Evolutionary conservation across 345 rosid species (phyloP), one percentile per base, ranked within the genome.

Genomic region (Triadica sebifera): DNA sequence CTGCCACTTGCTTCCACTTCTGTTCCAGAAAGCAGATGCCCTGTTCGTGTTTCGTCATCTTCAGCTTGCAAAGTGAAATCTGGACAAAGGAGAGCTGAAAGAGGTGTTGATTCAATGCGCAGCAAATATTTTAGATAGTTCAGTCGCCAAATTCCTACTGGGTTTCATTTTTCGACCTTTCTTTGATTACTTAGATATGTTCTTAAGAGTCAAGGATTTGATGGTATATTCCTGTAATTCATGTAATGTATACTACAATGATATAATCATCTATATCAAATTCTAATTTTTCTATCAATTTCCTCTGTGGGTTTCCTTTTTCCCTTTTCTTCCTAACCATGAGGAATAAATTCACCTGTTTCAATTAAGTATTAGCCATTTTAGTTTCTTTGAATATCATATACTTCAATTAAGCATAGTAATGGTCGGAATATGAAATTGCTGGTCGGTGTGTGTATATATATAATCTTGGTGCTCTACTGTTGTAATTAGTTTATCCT

Each of bases 111-210:
- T 71, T 55, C 77, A 10, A 6, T 29, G 4, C 46, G 57, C 75
- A 73, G 77, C 60, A 60, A 39, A 46, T 65, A 59, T 1, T 74
- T 83, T 56, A 78, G 85, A 80, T 84, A 81, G 76, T 22, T 53
- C 0, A 34, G 22, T 17, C 10, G 9, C 9, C 22, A 7, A 6
- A 8, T 25, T 49, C 10, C 16, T 16, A 10, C 20, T 22, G 0
- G 41, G n/a, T 25, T 73, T 73, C 41, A 20, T 53, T 64, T 51
- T 45, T 19, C 10, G 1, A 25, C 24, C 16, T 58, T 43, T 60
- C 17, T 59, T 59, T 17, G 12, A 43, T 43, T 22, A 3, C 11
- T 38, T 56, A 29, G 34, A 1, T 41, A 12, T 8, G 55, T 70
- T 9, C 25, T 25, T 52, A 4, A 9, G 6, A 43, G 24, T 17